Percentiles rank a stretch among this genome's conserved stretches.
These are phyloP conservation scores for Rhodotorula kratochvilovae DNA, from an alignment of 768 basidiomycete species.

Conservation along the genomic window DNA sequence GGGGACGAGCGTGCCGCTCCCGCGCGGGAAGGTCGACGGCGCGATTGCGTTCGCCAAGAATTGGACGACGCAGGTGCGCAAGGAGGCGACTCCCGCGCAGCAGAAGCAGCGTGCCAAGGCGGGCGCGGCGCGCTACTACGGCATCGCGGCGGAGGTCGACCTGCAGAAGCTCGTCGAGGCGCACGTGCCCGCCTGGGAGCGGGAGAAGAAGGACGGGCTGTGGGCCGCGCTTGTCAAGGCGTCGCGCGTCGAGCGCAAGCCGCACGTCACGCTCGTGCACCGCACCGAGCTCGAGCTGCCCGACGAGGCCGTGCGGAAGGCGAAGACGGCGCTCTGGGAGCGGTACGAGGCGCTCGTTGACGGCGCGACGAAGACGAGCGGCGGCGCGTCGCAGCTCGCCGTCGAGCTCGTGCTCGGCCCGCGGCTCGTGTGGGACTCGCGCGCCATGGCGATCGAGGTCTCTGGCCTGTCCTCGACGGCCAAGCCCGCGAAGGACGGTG, in stretches of 20 bases:
- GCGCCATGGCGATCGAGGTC: constrained; percentile 75
- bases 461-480: constrained; percentile 54
- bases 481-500: constrained; percentile 44
- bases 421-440: constrained; percentile 66
- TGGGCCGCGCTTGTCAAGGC: constrained; percentile 30
- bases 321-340: constrained; percentile 53
- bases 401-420: constrained; percentile 51
- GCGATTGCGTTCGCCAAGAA: constrained; percentile 41
- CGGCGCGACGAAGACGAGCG: constrained; percentile 36
- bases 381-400: constrained; percentile 55
- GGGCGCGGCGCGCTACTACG: constrained; percentile 65
- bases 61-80: constrained; percentile 19
- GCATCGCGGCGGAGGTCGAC: constrained; percentile 68
- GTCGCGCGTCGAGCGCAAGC: constrained; percentile 56
- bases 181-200: constrained; percentile 46
- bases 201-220: constrained; percentile 46
- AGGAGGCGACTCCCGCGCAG: constrained; percentile 6
- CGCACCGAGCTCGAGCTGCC: constrained; percentile 51
- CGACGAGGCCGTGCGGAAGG: constrained; percentile 39
- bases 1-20: constrained; percentile 49
- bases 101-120: constrained; percentile 27
- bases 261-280: constrained; percentile 88
- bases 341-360: constrained; percentile 54
- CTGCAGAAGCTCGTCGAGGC: constrained; percentile 54
- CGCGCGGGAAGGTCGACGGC: constrained; percentile 53